A percentile compares a stretch with the other conserved stretches of the same genome.
These are phyloP conservation scores for Aspergillus japonicus DNA, from an alignment of 2,329 filamentous ascomycete genomes.

Conservation along the genomic window DNA sequence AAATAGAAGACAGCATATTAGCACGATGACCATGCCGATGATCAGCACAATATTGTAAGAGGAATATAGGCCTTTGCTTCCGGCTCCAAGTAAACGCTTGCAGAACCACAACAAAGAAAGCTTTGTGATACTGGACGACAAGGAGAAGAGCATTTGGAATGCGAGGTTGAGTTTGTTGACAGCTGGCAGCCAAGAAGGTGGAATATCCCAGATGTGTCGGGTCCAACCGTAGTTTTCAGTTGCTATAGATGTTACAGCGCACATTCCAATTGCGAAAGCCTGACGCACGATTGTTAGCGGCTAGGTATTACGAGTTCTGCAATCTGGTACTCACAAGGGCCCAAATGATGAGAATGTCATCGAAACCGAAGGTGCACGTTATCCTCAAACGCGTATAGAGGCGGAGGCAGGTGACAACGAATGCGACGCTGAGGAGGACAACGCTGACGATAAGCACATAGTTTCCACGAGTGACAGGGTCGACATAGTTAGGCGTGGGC, in stretches of 20 bases:
- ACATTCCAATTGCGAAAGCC: conserved; percentile 39
- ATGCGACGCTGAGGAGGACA: conserved; percentile 40
- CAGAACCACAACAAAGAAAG: conserved; percentile 41
- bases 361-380: conserved; percentile 47
- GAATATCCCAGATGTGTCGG: conserved; percentile 45
- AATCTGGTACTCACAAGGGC: conserved; percentile 35
- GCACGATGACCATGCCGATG: conserved; percentile 33
- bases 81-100: conserved; percentile 30
- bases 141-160: conserved; percentile 39
- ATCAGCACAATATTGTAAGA: conserved; percentile 26
- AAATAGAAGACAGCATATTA: conserved; percentile 31
- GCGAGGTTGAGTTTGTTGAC: conserved; percentile 38
- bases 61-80: conserved; percentile 28
- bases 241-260: conserved; percentile 33
- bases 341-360: conserved; percentile 48
- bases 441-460: conserved; percentile 44
- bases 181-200: conserved; percentile 25
- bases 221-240: conserved; percentile 38
- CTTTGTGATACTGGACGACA: conserved; percentile 38
- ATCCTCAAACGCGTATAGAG: conserved; percentile 49
- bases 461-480: conserved; percentile 48
- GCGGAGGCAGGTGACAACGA: conserved; percentile 44
- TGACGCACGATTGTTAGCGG: conserved; percentile 14
- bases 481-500: conserved; percentile 49
- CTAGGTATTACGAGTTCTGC: neutral